Evolutionary conservation across 129 eudicot genomes (phyloP).

Genomic region (Rutidosis leptorrhynchoides): DNA sequence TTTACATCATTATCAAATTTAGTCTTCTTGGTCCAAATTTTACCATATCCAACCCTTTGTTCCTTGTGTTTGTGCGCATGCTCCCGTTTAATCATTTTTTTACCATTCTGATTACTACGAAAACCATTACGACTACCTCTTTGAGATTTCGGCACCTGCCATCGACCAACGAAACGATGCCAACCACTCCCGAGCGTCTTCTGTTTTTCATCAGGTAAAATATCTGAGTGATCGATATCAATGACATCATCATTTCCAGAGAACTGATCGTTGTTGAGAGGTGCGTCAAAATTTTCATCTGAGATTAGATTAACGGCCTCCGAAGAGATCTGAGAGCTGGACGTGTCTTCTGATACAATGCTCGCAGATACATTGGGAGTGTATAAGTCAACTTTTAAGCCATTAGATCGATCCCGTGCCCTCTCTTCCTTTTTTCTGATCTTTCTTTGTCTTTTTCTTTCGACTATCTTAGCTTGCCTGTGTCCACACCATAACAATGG

Average conservation of each 20-base stretch:
- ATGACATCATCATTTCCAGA: constrained; percentile 37
- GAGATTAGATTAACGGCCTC: constrained; percentile 33
- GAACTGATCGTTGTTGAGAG: constrained; percentile 29
- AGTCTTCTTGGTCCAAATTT: constrained; percentile 64
- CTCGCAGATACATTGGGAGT: constrained; percentile 28
- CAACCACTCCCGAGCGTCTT: constrained; percentile 24
- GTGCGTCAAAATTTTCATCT: constrained; percentile 19
- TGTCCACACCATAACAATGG: constrained; percentile 12
- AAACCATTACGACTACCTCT: constrained; percentile 40
- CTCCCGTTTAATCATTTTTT: constrained; percentile 45
- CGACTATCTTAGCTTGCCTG: constrained; percentile 75
- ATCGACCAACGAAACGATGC: constrained; percentile 38
- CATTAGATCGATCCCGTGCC: constrained; percentile 50
- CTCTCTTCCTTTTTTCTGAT: constrained; percentile 84
- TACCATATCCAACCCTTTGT: constrained; percentile 39
- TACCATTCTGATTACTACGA: constrained; percentile 39
- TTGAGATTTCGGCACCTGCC: constrained; percentile 63
- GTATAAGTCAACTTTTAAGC: constrained; percentile 28
- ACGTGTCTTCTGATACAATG: constrained; percentile 33
- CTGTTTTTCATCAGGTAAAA: constrained; percentile 29
- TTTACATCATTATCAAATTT: constrained; percentile 37
- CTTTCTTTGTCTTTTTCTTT: constrained; percentile 69
- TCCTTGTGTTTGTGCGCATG: constrained; percentile 43
- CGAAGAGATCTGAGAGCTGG: constrained; percentile 34
- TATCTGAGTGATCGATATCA: constrained; percentile 28